phyloP scores from a whole-genome alignment of 495 filamentous ascomycete genomes.

The Penicillium simplicissimum region DNA sequence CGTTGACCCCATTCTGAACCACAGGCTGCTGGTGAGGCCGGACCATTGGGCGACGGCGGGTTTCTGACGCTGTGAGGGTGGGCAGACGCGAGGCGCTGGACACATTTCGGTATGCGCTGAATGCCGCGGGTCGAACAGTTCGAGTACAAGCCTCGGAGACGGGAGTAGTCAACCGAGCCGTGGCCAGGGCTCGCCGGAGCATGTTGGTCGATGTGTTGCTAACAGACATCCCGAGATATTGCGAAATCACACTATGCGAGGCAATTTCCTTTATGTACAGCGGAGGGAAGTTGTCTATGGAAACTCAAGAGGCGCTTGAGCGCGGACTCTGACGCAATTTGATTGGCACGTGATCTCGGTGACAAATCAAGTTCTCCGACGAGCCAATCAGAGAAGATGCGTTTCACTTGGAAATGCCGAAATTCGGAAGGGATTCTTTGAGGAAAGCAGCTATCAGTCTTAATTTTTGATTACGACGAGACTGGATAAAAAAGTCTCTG shows the following conservation, averaged over 20 bases:
- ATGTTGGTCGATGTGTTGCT: conserved; percentile 39
- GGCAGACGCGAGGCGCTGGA: conserved; percentile 46
- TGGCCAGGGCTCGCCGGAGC: conserved; percentile 35
- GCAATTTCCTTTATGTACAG: conserved; percentile 7
- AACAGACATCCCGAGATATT: conserved; percentile 32
- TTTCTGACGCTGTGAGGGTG: conserved; percentile 51
- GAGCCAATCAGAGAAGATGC: conserved; percentile 28
- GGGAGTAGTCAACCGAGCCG: conserved; percentile 30
- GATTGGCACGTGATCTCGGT: conserved; percentile 35
- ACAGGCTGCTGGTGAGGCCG: conserved; percentile 49
- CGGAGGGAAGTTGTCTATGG: conserved; percentile 7
- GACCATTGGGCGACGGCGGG: conserved; percentile 48
- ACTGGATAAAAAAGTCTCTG: too few relatives aligned
- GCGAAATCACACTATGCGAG: neutral
- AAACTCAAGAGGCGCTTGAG: conserved; percentile 19
- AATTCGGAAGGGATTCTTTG: conserved; percentile 5
- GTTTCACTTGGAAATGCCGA: conserved; percentile 27
- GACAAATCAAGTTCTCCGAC: conserved; percentile 30
- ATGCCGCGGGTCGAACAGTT: conserved; percentile 28
- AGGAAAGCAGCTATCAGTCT: neutral
- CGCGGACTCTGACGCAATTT: conserved; percentile 43
- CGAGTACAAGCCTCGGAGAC: conserved; percentile 30
- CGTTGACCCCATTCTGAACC: conserved; percentile 32
- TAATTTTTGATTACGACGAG: too few relatives aligned
- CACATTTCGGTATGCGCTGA: conserved; percentile 37